These are phyloP conservation scores for Carex arenaria DNA, from an alignment of 202 grass and related monocot genomes.

Conservation along the genomic window DNA sequence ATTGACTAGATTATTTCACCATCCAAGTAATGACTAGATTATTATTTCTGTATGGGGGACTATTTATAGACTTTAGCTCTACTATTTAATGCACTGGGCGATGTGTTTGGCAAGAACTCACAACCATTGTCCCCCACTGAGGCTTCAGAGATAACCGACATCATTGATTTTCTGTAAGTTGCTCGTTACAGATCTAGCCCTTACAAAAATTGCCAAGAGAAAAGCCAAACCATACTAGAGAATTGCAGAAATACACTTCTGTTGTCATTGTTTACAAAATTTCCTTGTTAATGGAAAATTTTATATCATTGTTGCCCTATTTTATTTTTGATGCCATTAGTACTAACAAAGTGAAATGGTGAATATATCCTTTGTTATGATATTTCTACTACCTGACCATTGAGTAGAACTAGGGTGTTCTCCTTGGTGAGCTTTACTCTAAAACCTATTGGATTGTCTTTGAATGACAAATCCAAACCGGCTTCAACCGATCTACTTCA, in stretches of 20 bases:
- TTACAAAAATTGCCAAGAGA: not conserved
- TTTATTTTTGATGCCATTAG: not conserved
- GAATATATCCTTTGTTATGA: not conserved
- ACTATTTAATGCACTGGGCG: conserved; percentile 76
- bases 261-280: not conserved
- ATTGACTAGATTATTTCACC: not conserved
- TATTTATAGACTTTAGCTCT: conserved; percentile 84
- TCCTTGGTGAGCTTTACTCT: no score
- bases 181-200: not conserved
- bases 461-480: no score
- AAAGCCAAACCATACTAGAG: not conserved
- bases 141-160: conserved; percentile 87
- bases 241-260: not conserved
- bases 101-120: conserved; percentile 93
- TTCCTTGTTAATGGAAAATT: not conserved
- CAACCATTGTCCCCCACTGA: conserved; percentile 58
- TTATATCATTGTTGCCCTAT: not conserved
- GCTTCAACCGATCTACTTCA: no score
- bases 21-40: conserved; percentile 16
- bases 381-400: not conserved
- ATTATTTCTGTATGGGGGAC: not conserved
- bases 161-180: conserved; percentile 95
- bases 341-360: not conserved
- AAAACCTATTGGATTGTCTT: no score
- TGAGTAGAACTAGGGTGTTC: no score